Conservation (phyloP, 108 stramenopile genomes). For the Cyclotella choctawhatcheeana region DNA sequence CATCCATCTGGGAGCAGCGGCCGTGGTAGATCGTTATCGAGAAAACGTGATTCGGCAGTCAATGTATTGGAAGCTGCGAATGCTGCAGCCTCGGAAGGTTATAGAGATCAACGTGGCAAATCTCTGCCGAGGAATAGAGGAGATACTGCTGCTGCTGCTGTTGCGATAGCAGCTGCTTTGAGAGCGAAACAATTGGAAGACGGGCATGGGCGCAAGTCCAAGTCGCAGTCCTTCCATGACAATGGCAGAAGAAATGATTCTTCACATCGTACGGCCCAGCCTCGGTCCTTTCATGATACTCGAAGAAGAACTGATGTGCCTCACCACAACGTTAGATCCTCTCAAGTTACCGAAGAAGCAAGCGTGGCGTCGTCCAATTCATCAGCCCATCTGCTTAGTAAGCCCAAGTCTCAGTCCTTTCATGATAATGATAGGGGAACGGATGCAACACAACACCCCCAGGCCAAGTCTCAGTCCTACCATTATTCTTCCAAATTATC, state of each 20-base stretch:
- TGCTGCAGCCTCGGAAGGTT: not conserved
- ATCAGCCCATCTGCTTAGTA: no score
- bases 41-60: not conserved
- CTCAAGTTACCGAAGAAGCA: no score
- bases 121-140: not conserved
- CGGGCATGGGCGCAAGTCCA: not conserved
- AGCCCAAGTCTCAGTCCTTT: not conserved
- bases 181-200: not conserved
- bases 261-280: no score
- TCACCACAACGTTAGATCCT: no score
- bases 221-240: not conserved
- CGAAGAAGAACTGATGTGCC: slow-evolving; percentile 5
- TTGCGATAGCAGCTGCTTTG: slow-evolving; percentile 9
- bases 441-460: no score
- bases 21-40: not conserved
- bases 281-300: no score
- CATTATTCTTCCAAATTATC: not conserved
- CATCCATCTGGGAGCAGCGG: not conserved
- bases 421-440: no score
- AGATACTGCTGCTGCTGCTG: not conserved
- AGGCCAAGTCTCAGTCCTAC: not conserved
- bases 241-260: no score
- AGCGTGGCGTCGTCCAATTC: no score
- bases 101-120: slow-evolving; percentile 1
- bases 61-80: slow-evolving; percentile 2